Evolutionary conservation across 768 basidiomycete species (phyloP).

Genomic region (Chalciporus sphaerocephalus): DNA sequence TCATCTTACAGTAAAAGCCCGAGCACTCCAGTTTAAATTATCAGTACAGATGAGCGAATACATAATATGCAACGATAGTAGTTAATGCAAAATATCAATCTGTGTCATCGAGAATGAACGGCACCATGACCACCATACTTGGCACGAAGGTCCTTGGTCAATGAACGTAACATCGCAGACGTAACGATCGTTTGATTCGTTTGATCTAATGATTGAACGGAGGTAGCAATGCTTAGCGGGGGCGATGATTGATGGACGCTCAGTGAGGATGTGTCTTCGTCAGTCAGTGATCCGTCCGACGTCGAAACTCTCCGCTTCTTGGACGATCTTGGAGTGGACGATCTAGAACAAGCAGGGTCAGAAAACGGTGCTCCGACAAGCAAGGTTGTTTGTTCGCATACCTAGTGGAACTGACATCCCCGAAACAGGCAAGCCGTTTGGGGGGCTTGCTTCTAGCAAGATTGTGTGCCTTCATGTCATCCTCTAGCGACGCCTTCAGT

Average conservation of each 20-base stretch:
- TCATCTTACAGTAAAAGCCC: background rate
- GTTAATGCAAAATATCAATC: conserved; percentile 1
- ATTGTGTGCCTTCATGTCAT: conserved; percentile 36
- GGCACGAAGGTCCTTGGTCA: conserved; percentile 29
- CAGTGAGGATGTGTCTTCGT: conserved; percentile 28
- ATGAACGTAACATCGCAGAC: conserved; percentile 55
- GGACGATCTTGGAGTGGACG: conserved; percentile 20
- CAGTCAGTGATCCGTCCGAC: conserved; percentile 30
- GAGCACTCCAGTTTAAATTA: background rate
- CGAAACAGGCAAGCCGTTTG: conserved; percentile 44
- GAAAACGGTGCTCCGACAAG: background rate
- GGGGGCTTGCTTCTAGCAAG: conserved; percentile 41
- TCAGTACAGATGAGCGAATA: conserved; percentile 1
- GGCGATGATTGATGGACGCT: conserved; percentile 31
- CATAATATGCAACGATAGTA: conserved; percentile 6
- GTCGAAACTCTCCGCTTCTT: conserved; percentile 45
- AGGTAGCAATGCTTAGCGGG: conserved; percentile 46
- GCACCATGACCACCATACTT: conserved; percentile 26
- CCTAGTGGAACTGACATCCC: conserved; percentile 39
- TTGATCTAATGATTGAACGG: conserved; percentile 32
- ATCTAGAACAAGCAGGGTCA: conserved; percentile 18
- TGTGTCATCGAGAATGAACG: conserved; percentile 4
- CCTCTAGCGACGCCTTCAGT: conserved; percentile 32
- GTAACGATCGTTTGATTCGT: conserved; percentile 43
- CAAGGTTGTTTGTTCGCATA: conserved; percentile 25